Evolutionary conservation across 352 stramenopile species (phyloP), one percentile per base, ranked within the genome.

Genomic region (Peronospora destructor): DNA sequence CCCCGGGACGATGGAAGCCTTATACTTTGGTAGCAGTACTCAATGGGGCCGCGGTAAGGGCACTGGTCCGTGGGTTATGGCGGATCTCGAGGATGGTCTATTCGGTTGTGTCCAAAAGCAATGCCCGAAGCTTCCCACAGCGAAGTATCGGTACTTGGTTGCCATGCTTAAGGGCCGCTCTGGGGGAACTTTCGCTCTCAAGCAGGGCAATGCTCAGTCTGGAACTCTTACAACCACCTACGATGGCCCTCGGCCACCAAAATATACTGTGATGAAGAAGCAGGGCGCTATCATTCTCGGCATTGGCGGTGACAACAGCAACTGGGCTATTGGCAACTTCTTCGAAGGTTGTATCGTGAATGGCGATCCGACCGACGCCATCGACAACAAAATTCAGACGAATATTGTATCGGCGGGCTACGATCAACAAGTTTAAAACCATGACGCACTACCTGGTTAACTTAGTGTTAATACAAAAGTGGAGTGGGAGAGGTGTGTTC

Each of bases 201-300:
- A 63, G 23, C 55, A 63, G 17, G 55, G 55, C 4, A 63, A 33
- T 34, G 49, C 49, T 0, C 42, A 50, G 37, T 59, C 55, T 21
- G 42, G 41, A 3, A 6, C 11, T 13, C 48, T 63, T 14, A 16
- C 45, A 34, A 63, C 55, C 9, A 53, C 41, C 16, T 63, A 63
- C 41, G 48, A 63, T n/a, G 55, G 55, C 19, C n/a, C 55, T 45
- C 55, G 55, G 5, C 55, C 55, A 25, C 48, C 49, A 0, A 48
- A 48, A 10, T 63, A 63, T 32, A 58, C 41, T 7, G 26, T 63
- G 4, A 63, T 63, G 48, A 63, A 59, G 37, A 63, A 63, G 13
- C 49, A 59, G 32, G 55, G 55, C 7, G 49, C 55, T 0, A 63
- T 63, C 2, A 38, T 63, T 8, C 49, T 63, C 14, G 55, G 55